phyloP scores from a whole-genome alignment of 352 stramenopile species.

The Pythium sp. region DNA sequence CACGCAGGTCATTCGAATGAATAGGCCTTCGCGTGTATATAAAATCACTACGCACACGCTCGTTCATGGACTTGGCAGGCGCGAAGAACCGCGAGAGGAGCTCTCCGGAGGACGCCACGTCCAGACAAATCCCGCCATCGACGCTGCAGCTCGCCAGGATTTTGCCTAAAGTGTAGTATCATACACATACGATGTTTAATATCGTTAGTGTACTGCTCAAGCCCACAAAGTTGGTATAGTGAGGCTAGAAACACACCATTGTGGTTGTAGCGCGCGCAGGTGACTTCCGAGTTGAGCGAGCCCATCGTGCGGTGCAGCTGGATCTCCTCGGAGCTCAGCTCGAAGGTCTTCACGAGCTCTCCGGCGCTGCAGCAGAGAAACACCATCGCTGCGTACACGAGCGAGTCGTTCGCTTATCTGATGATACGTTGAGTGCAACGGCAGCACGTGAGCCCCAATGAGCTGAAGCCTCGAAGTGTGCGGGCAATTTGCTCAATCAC shows the following conservation, averaged over 20 bases:
- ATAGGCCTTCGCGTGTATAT: too few relatives aligned
- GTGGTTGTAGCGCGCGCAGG: constrained; percentile 63
- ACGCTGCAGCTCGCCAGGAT: constrained; percentile 64
- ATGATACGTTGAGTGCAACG: neutral
- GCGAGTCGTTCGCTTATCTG: too few relatives aligned
- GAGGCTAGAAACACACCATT: too few relatives aligned
- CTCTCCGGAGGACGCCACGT: constrained; percentile 53
- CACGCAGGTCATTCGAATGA: too few relatives aligned
- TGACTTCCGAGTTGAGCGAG: constrained; percentile 55
- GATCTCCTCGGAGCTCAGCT: constrained; percentile 51
- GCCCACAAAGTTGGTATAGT: too few relatives aligned
- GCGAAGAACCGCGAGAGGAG: constrained; percentile 67
- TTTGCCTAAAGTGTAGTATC: constrained; percentile 26
- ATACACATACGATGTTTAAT: too few relatives aligned
- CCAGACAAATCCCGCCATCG: constrained; percentile 56
- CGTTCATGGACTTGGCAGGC: constrained; percentile 32
- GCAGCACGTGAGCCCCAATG: neutral
- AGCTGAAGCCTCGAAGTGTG: neutral
- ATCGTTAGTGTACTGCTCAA: too few relatives aligned
- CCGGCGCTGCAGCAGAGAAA: constrained; percentile 58
- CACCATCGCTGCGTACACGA: too few relatives aligned
- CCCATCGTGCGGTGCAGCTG: constrained; percentile 37
- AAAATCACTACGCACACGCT: constrained; percentile 42
- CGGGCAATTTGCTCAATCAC: neutral
- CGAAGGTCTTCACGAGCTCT: constrained; percentile 56